Base-by-base conservation (phyloP, 805 yeast genomes). In the Saccharomyces paradoxus region DNA sequence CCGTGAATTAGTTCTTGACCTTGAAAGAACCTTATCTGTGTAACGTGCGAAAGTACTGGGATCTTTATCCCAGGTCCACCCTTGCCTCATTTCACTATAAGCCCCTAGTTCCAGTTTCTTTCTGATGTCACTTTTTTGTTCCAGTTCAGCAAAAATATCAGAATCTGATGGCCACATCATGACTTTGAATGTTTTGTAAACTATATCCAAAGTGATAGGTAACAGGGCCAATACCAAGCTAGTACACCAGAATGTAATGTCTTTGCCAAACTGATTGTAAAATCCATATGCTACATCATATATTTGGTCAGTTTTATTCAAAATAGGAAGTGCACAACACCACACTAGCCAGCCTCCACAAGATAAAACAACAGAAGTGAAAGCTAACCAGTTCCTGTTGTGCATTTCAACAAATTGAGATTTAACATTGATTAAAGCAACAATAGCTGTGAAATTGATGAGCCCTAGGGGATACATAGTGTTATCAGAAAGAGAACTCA, bases 241-340 rank as follows among this genome's bases (percentile, higher is more conserved):
- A 0, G 89, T 70, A 1, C 89, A 88, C 98, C 98, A 94, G 82
- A 90, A 92, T 0, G 87, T 77, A n/a, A 75, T 67, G 65, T 94
- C 97, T 22, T 60, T 70, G 24, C 98, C 98, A 73, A 89, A 89
- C 51, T 81, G 81, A 50, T 82, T 70, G 55, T 77, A 75, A 50
- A 94, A 74, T 2, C 94, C 96, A 57, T 80, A 76, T 7, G 76
- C 74, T 2, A 87, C 97, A 67, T 80, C 87, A 69, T 81, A 90
- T 13, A 87, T 52, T 65, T 80, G 65, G 72, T 80, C 60, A 65
- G 70, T 63, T 70, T 71, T 74, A 67, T 88, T 86, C n/a, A 91
- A 71, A 3, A 77, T 78, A 65, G 91, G 87, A 49, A 92, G 79
- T 29, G 90, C 68, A 53, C 87, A 76, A 67, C 88, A 83, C 97